Evolutionary conservation across 208 protist genomes (phyloP).

Genomic region (Polymyxa betae): DNA sequence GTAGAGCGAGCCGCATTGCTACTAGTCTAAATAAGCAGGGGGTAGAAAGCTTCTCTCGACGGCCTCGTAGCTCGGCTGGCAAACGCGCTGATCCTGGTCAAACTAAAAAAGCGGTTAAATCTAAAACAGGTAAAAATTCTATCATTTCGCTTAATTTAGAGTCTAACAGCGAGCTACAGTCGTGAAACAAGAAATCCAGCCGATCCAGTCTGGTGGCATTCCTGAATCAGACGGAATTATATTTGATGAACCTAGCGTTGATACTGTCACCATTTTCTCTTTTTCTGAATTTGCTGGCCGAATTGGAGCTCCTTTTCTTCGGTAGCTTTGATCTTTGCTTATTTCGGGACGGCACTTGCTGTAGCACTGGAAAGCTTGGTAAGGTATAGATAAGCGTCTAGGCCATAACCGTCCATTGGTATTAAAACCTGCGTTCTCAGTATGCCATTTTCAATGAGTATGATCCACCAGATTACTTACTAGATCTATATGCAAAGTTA

Average conservation of each 20-base stretch:
- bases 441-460: neutral
- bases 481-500: neutral
- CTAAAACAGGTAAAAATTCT: no score
- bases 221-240: neutral
- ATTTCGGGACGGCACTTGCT: conserved; percentile 32
- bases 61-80: neutral
- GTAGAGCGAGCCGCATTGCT: neutral
- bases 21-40: neutral
- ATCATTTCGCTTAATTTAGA: neutral
- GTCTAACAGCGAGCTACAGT: neutral
- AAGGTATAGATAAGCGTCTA: conserved; percentile 43
- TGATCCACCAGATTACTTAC: no score
- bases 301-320: neutral
- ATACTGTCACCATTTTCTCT: neutral
- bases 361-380: neutral
- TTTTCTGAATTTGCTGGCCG: neutral
- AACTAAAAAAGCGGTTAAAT: neutral
- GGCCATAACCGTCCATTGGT: conserved; percentile 36
- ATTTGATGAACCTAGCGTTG: neutral
- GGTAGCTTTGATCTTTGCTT: neutral
- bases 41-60: neutral
- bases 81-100: no score
- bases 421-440: conserved; percentile 12
- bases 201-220: neutral
- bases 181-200: neutral